Evolutionary conservation across 202 grass and related monocot genomes (phyloP).

Genomic region (Sporobolus alterniflorus): DNA sequence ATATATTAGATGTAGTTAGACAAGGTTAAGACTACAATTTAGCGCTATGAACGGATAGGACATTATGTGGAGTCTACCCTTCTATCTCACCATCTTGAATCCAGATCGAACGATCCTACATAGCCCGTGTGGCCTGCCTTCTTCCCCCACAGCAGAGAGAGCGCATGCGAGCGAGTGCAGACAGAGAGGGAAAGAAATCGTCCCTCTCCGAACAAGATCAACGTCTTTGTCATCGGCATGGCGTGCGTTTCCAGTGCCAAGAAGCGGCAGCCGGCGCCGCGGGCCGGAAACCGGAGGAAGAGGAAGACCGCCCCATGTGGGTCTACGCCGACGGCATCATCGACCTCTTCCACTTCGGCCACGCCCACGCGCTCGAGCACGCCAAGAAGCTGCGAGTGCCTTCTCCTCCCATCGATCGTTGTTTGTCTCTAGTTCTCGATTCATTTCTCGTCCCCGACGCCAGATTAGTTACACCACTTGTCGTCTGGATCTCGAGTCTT

Average conservation of each 20-base stretch:
- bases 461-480: too few relatives aligned
- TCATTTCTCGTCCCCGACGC: too few relatives aligned
- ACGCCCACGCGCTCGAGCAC: constrained; percentile 97
- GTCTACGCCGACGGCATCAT: constrained; percentile 99
- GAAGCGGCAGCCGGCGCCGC: constrained; percentile 38
- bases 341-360: constrained; percentile 99
- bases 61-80: too few relatives aligned
- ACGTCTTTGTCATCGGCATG: background rate
- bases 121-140: background rate
- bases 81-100: too few relatives aligned
- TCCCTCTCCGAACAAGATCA: background rate
- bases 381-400: constrained; percentile 57
- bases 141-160: background rate
- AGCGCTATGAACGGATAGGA: too few relatives aligned
- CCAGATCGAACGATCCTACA: too few relatives aligned
- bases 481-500: too few relatives aligned
- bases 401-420: too few relatives aligned
- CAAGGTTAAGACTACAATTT: too few relatives aligned
- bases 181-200: background rate
- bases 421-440: too few relatives aligned
- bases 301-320: constrained; percentile 56
- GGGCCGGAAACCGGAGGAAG: background rate
- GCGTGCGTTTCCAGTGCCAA: constrained; percentile 41
- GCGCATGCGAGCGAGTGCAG: background rate
- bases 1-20: too few relatives aligned